These are phyloP conservation scores for Lepidium africanum DNA, from an alignment of 345 rosid genomes.

Conservation along the genomic window DNA sequence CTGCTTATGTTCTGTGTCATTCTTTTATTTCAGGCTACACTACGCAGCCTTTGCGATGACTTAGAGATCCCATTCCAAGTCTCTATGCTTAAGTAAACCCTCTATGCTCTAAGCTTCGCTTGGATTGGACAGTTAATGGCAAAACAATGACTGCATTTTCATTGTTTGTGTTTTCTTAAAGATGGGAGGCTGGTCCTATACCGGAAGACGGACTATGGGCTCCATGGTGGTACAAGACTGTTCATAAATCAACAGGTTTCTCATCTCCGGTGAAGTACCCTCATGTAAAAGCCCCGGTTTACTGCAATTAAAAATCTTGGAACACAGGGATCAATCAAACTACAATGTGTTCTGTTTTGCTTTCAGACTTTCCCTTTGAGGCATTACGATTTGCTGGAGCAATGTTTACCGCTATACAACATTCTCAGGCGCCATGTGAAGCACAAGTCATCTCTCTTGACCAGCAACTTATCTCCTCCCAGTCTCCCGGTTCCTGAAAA, in stretches of 20 bases:
- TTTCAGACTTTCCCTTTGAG: slow-evolving; percentile 64
- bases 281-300: slow-evolving; percentile 28
- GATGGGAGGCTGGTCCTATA: slow-evolving; percentile 93
- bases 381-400: slow-evolving; percentile 66
- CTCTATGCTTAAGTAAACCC: slow-evolving; percentile 58
- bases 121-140: background rate
- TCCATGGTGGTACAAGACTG: slow-evolving; percentile 74
- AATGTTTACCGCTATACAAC: slow-evolving; percentile 76
- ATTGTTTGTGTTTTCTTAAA: slow-evolving; percentile 17
- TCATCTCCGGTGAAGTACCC: slow-evolving; percentile 45
- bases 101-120: background rate
- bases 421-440: slow-evolving; percentile 51
- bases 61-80: slow-evolving; percentile 63
- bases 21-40: slow-evolving; percentile 39
- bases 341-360: background rate
- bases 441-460: slow-evolving; percentile 37
- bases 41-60: slow-evolving; percentile 66
- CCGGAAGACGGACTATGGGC: slow-evolving; percentile 80
- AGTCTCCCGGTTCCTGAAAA: slow-evolving; percentile 78
- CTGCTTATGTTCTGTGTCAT: background rate
- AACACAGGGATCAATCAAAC: background rate
- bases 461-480: slow-evolving; percentile 42
- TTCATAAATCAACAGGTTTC: slow-evolving; percentile 56
- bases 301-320: background rate
- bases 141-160: background rate